Base-by-base conservation (phyloP, 768 basidiomycete genomes). In the Ramaria sp. region DNA sequence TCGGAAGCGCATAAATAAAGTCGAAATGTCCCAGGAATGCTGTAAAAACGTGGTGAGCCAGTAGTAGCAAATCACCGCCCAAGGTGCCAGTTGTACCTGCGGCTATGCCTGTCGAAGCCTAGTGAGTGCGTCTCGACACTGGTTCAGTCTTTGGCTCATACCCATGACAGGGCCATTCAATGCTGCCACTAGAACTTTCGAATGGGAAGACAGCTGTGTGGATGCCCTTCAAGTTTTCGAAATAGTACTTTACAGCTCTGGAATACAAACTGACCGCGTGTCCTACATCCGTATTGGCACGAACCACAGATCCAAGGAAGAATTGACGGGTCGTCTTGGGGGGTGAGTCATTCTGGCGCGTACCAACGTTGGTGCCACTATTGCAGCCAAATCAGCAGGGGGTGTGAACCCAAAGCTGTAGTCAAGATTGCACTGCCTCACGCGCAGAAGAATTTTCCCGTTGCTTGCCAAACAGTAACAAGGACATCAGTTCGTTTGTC, bases 151-250 rank as follows among this genome's bases (percentile, higher is more conserved):
- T 16, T 30, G 2, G n/a, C 3, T 39, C 38, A 20, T 64, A 83
- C 83, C 85, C 76, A 88, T 79, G 4, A 83, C 85, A 16, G 85
- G 85, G 0, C 85, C 85, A 58, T 88, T 85, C 20, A 87, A 59
- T 1, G 81, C 84, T 12, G 82, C 83, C 12, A 87, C 77, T 16
- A 87, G 70, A 15, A 86, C 69, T 64, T 88, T 88, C 53, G 71
- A 72, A 61, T 88, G 85, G 0, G 75, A 74, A 58, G 81, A 81
- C n/a, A 86, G 66, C 84, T 86, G 38, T 10, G 54, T 18, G 51
- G 38, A 8, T 20, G 16, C 39, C 16, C 13, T 16, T 22, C 39
- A n/a, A 22, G 16, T 41, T 8, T n/a, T 6, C 18, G 16, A 41
- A 22, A 32, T 41, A 27, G 48, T 13, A 27, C 9, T 27, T 13